A percentile compares a stretch with the other conserved stretches of the same genome.
phyloP scores from a whole-genome alignment of 192 early-diverging fungal genomes.

The Podochytrium sp. region DNA sequence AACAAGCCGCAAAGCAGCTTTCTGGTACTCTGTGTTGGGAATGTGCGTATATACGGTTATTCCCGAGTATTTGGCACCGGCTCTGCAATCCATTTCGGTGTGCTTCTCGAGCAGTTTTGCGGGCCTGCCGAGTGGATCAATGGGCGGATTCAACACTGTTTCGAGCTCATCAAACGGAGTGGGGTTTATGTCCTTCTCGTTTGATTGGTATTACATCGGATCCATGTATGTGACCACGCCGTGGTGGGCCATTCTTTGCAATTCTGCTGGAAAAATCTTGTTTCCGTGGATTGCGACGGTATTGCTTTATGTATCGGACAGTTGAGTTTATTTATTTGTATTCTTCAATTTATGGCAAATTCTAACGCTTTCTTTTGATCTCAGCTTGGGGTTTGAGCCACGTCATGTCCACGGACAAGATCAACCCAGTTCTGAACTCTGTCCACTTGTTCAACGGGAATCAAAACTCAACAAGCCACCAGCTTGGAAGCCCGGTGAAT shows the following conservation, averaged over 20 bases:
- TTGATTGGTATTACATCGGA: conserved; percentile 30
- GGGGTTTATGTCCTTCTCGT: conserved; percentile 24
- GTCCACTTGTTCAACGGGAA: conserved; percentile 1
- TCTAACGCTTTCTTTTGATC: not conserved
- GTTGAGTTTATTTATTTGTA: no score
- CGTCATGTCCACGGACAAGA: not conserved
- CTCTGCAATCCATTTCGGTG: not conserved
- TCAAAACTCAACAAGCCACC: not conserved
- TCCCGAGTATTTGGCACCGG: conserved; percentile 8
- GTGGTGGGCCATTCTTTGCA: conserved; percentile 7
- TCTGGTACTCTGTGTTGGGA: conserved; percentile 5
- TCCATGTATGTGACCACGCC: conserved; percentile 19
- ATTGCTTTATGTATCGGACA: not conserved
- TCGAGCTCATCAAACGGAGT: conserved; percentile 14
- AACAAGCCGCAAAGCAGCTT: not conserved
- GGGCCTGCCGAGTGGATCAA: not conserved
- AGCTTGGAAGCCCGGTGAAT: not conserved
- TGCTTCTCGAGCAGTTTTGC: not conserved
- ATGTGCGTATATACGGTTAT: conserved; percentile 18
- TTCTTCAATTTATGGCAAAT: no score
- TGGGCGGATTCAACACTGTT: not conserved
- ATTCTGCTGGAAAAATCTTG: conserved; percentile 10
- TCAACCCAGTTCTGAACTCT: conserved; percentile 13
- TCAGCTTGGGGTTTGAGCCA: conserved; percentile 15
- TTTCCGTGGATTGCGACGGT: conserved; percentile 9